Evolutionary conservation across 1,284 basidiomycete genomes (phyloP).

Genomic region (Hymenochaete sp.): DNA sequence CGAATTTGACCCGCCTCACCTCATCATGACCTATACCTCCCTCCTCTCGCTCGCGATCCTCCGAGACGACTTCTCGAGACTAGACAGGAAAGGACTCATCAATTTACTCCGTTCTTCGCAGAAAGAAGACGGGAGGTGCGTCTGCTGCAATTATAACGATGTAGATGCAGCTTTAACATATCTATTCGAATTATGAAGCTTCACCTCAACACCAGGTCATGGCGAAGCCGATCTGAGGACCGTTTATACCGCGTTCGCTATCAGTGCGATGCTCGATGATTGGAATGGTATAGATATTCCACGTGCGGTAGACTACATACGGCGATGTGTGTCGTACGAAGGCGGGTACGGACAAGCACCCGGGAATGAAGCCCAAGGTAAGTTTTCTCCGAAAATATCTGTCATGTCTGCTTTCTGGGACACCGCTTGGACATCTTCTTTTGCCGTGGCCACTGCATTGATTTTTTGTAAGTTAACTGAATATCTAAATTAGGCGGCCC

Average conservation of each 20-base stretch:
- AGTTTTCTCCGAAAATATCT: conserved; percentile 1
- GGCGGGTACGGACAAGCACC: conserved; percentile 85
- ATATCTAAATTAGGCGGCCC: conserved; percentile 60
- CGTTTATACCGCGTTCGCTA: conserved; percentile 81
- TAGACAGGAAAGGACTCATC: conserved; percentile 40
- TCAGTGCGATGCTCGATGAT: conserved; percentile 70
- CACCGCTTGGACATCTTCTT: background rate
- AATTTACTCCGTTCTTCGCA: background rate
- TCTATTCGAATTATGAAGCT: conserved; percentile 39
- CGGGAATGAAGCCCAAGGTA: conserved; percentile 79
- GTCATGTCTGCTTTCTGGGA: background rate
- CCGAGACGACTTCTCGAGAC: conserved; percentile 63
- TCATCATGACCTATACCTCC: conserved; percentile 92
- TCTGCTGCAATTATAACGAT: too few relatives aligned
- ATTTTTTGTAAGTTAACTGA: background rate
- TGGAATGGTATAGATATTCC: conserved; percentile 66
- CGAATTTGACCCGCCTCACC: conserved; percentile 67
- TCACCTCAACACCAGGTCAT: conserved; percentile 60
- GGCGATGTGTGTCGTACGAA: conserved; percentile 78
- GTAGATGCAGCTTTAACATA: background rate
- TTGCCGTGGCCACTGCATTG: background rate
- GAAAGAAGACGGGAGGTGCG: conserved; percentile 75
- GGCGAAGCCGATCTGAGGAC: conserved; percentile 74
- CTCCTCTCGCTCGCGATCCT: conserved; percentile 74
- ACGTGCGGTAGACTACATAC: conserved; percentile 54